Conservation (phyloP, 768 basidiomycete species). For the Gyrodon lividus region DNA sequence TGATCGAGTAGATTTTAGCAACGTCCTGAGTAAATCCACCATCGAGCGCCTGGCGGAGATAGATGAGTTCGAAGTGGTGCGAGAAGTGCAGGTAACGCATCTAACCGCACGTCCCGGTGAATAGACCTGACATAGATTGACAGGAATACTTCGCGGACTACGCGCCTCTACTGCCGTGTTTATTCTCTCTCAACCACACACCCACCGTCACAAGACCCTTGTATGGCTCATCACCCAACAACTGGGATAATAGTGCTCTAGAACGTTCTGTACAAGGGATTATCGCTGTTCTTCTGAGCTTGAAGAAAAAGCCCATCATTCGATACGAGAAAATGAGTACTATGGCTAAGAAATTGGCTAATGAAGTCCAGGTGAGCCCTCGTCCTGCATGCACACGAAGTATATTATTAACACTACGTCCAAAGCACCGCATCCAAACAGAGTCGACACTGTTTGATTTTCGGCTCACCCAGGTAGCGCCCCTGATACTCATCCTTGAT, state of each 20-base stretch:
- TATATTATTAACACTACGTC: constrained; percentile 8
- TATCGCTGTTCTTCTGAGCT: constrained; percentile 80
- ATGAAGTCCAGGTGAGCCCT: constrained; percentile 71
- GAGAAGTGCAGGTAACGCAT: constrained; percentile 84
- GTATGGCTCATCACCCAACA: constrained; percentile 67
- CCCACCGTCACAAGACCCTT: constrained; percentile 63
- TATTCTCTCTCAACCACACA: constrained; percentile 83
- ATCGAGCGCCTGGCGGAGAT: constrained; percentile 93
- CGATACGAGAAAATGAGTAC: constrained; percentile 91
- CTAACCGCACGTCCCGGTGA: background rate
- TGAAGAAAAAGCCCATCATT: constrained; percentile 95
- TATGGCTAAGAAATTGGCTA: constrained; percentile 87
- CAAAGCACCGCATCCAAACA: constrained; percentile 73
- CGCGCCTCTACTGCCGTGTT: constrained; percentile 76
- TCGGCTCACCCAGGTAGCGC: constrained; percentile 82
- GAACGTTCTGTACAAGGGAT: constrained; percentile 80
- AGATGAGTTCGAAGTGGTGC: constrained; percentile 95
- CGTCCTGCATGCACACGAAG: background rate
- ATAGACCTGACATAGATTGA: constrained; percentile 4
- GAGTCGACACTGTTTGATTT: constrained; percentile 91
- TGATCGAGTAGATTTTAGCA: constrained; percentile 80
- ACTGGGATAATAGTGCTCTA: constrained; percentile 75
- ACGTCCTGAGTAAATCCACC: constrained; percentile 80
- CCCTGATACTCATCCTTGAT: constrained; percentile 89
- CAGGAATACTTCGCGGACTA: constrained; percentile 99